Evolutionary conservation across 805 yeast species (phyloP).

Genomic region (Candida ficus): DNA sequence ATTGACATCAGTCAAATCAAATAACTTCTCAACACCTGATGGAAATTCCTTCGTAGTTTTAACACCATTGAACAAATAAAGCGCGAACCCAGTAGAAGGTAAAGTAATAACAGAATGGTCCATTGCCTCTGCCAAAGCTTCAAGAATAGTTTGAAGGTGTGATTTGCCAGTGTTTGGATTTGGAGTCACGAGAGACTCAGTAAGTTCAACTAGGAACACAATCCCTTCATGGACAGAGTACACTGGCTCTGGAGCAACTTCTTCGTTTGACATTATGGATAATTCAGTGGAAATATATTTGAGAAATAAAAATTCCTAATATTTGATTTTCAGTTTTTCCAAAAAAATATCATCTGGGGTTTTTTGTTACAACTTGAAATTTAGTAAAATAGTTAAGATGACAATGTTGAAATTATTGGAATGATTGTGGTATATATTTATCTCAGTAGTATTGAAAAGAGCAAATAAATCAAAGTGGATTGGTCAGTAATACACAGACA

Average conservation of each 20-base stretch:
- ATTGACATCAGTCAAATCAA: constrained; percentile 51
- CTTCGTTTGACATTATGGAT: constrained; percentile 1
- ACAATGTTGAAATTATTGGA: too few relatives aligned
- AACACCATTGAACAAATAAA: constrained; percentile 52
- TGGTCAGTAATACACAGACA: too few relatives aligned
- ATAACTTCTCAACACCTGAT: constrained; percentile 44
- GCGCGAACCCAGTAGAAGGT: constrained; percentile 72
- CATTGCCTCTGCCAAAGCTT: constrained; percentile 56
- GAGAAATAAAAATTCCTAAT: too few relatives aligned
- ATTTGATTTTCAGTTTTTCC: too few relatives aligned
- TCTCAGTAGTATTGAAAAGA: too few relatives aligned
- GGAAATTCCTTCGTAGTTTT: constrained; percentile 29
- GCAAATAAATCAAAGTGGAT: too few relatives aligned
- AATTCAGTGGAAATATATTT: too few relatives aligned
- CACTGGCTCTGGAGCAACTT: constrained; percentile 7
- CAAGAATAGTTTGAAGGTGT: constrained; percentile 49
- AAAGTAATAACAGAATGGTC: constrained; percentile 58
- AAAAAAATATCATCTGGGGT: too few relatives aligned
- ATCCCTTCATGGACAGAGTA: constrained; percentile 58
- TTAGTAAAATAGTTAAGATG: too few relatives aligned
- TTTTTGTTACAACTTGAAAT: too few relatives aligned
- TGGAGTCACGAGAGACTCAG: constrained; percentile 38
- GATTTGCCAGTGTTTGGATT: constrained; percentile 31
- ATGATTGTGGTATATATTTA: too few relatives aligned
- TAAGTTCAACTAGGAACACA: constrained; percentile 55